Base-by-base conservation (phyloP, 2,329 filamentous ascomycete genomes). In the Catunica adiposa region DNA sequence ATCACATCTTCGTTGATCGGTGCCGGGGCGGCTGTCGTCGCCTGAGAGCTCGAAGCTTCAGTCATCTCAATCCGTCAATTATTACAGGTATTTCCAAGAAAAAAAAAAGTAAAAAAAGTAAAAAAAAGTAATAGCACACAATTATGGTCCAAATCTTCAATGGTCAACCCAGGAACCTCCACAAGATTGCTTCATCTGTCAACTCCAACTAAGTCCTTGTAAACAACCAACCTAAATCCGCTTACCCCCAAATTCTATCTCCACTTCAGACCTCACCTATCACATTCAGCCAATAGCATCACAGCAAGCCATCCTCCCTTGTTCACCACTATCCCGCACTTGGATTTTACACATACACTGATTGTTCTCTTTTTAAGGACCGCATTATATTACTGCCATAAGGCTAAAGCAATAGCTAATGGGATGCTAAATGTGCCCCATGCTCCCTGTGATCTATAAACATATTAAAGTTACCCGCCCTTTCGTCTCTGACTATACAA, bases 1-100 rank as follows among this genome's bases (percentile, higher is more conserved):
- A 80, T 66, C 53, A 69, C 64, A 59, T 67, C 66, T 34, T 34
- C 29, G 11, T 34, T 11, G 11, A 34, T 34, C 11, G 29, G 29
- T 11, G 6, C 38, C 11, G 5, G 11, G 14, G 4, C n/a, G 38
- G 14, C 38, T 15, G 5, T 20, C 38, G 38, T 42, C 11, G 38
- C 6, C 38, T n/a, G 11, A n/a, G 38, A 7, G n/a, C 5, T 42
- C 5, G 17, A 20, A 4, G 44, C n/a, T 25, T 55, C 72, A 62
- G 57, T 15, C 44, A 48, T 48, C 8, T 22, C 26, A 15, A 42
- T n/a, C 5, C n/a, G 4, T 42, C 5, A 42, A n/a, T 42, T 4
- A 42, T 4, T 42, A n/a, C 38, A n/a, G n/a, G 5, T 20, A n/a
- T 42, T 7, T 42, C n/a, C n/a, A n/a, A n/a, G n/a, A n/a, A n/a